A percentile compares a stretch with the other conserved stretches of the same genome.
phyloP scores from a whole-genome alignment of 1,284 basidiomycete species.

The Puccinia sorghi region DNA sequence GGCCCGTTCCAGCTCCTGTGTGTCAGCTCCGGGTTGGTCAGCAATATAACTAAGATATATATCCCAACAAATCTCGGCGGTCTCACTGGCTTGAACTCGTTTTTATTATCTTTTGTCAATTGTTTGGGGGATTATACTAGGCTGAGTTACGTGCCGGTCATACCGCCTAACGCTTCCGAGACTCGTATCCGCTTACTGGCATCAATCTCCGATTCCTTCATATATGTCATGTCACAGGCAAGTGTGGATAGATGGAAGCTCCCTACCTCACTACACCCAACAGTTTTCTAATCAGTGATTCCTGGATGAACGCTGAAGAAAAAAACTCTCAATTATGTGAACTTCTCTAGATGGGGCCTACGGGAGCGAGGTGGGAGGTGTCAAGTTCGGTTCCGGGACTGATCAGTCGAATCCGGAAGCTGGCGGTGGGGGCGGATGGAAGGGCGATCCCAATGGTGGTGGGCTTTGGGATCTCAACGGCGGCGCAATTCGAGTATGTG shows the following conservation, averaged over 20 bases:
- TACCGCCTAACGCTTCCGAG: conserved; percentile 88
- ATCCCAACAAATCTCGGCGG: conserved; percentile 67
- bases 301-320: background rate
- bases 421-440: conserved; percentile 37
- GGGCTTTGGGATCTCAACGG: conserved; percentile 93
- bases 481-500: conserved; percentile 83
- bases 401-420: conserved; percentile 16
- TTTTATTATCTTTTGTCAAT: conserved; percentile 63
- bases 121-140: conserved; percentile 60
- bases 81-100: conserved; percentile 65
- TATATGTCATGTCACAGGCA: conserved; percentile 87
- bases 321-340: background rate
- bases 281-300: background rate
- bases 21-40: conserved; percentile 69
- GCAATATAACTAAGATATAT: background rate
- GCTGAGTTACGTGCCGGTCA: conserved; percentile 91
- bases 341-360: conserved; percentile 25
- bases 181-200: conserved; percentile 85
- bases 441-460: conserved; percentile 84
- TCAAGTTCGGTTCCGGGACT: conserved; percentile 26
- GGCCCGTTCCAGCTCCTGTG: conserved; percentile 85
- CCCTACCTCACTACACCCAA: background rate
- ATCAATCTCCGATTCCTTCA: conserved; percentile 92
- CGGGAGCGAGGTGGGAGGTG: conserved; percentile 28
- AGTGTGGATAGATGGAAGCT: conserved; percentile 19